Evolutionary conservation across 2,329 filamentous ascomycete genomes (phyloP).

Genomic region (Fusarium tuaranense): DNA sequence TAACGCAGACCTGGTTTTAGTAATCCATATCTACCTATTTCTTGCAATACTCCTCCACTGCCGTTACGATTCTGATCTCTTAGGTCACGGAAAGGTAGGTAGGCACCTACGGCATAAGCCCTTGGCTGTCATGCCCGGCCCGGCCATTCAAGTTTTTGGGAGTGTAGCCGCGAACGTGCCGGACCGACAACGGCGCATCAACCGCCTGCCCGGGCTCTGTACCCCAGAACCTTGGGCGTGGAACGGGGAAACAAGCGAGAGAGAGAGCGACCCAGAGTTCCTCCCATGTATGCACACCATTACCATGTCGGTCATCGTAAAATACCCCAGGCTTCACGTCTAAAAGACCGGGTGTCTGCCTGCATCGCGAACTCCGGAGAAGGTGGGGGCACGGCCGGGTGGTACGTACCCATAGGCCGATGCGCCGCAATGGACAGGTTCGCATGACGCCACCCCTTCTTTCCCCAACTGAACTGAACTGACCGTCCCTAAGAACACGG

Average conservation of each 20-base stretch:
- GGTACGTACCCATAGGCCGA: background rate
- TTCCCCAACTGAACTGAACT: slow-evolving; percentile 1
- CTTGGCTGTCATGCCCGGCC: background rate
- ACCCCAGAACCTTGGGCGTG: background rate
- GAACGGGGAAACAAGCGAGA: background rate
- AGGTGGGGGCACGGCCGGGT: slow-evolving; percentile 19
- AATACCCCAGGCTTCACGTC: background rate
- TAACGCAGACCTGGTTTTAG: no score
- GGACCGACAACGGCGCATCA: background rate
- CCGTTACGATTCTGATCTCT: no score
- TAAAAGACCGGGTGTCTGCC: background rate
- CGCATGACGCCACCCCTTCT: slow-evolving; percentile 22
- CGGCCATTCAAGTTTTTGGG: background rate
- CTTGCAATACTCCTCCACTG: no score
- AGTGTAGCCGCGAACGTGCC: background rate
- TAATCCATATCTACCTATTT: no score
- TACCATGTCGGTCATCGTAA: background rate
- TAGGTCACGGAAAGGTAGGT: no score
- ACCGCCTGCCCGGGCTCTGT: background rate
- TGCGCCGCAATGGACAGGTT: slow-evolving; percentile 9
- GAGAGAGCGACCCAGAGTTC: background rate
- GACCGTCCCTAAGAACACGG: background rate
- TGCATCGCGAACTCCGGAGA: slow-evolving; percentile 14
- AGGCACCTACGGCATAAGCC: background rate
- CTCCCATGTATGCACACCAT: background rate